Evolutionary conservation across 768 basidiomycete species (phyloP), one percentile per base, ranked within the genome.

Genomic region (Xerocomellus chrysenteron): DNA sequence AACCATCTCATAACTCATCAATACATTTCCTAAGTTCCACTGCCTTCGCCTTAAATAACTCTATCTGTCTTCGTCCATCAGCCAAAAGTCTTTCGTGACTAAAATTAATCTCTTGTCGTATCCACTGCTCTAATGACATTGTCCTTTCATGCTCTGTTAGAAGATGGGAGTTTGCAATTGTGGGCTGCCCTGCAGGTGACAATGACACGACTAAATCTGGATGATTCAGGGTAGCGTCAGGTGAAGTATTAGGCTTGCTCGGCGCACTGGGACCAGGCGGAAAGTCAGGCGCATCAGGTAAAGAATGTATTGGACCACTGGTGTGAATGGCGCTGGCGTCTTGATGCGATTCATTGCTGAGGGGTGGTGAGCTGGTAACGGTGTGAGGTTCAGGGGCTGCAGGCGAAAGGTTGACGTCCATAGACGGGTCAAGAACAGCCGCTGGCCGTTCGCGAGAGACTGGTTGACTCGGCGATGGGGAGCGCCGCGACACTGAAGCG

Each of bases 111-210:
- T 93, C 90, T 61, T 83, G 81, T 52, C 86, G 78, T 55, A 93
- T 85, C 83, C 90, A 90, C 65, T 94, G 83, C 65, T 94, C 92
- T 47, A 94, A 79, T 0, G 90, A 88, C 88, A 94, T 87, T 19
- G 78, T 73, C 56, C 86, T 76, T 67, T 94, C 88, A 19, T 82
- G 82, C 35, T 44, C 68, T 52, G 58, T 70, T 47, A 54, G 71
- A 58, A 17, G 30, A 44, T 63, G 59, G n/a, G 65, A n/a, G 33
- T 37, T 33, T 32, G 57, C 19, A 53, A 63, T 30, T 41, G 42
- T 50, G 32, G 65, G 56, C 7, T 57, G 49, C 30, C 54, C 56
- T 35, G 55, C 33, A 14, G 58, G 50, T 5, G 58, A 63, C 32
- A 67, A 24, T 37, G 60, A 54, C 26, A 69, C 33, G 26, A 60